These are phyloP conservation scores for Beauveria asiatica DNA, from an alignment of 2,329 filamentous ascomycete species.

Conservation along the genomic window DNA sequence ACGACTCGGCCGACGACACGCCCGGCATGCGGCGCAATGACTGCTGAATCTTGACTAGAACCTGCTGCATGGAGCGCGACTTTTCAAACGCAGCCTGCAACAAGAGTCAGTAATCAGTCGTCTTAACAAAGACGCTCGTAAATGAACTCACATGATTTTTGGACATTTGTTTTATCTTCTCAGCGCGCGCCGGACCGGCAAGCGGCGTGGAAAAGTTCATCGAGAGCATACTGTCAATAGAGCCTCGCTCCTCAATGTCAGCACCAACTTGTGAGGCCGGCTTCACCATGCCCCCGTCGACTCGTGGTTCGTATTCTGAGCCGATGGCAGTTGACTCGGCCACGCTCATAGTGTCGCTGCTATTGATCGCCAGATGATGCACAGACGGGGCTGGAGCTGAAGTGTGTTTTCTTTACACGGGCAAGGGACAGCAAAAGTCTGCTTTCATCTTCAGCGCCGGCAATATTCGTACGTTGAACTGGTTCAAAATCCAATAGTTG, in stretches of 20 bases:
- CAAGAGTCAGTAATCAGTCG: background rate
- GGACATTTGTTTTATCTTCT: constrained; percentile 30
- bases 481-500: no score
- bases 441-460: background rate
- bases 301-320: background rate
- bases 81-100: constrained; percentile 27
- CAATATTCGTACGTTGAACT: background rate
- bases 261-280: background rate
- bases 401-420: background rate
- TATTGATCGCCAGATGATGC: background rate
- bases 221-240: constrained; percentile 22
- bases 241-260: constrained; percentile 1
- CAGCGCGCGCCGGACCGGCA: constrained; percentile 25
- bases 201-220: constrained; percentile 33
- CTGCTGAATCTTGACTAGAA: constrained; percentile 29
- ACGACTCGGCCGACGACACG: constrained; percentile 25
- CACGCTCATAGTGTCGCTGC: constrained; percentile 2
- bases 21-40: constrained; percentile 32
- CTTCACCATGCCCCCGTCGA: background rate
- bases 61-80: constrained; percentile 25
- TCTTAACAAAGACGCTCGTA: background rate
- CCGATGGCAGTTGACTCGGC: background rate
- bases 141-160: constrained; percentile 28
- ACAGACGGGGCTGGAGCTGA: background rate
- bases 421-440: background rate